A percentile compares a stretch with the other conserved stretches of the same genome.
Conservation (phyloP, 2,329 filamentous ascomycete species). For the Diaporthe humulicola region DNA sequence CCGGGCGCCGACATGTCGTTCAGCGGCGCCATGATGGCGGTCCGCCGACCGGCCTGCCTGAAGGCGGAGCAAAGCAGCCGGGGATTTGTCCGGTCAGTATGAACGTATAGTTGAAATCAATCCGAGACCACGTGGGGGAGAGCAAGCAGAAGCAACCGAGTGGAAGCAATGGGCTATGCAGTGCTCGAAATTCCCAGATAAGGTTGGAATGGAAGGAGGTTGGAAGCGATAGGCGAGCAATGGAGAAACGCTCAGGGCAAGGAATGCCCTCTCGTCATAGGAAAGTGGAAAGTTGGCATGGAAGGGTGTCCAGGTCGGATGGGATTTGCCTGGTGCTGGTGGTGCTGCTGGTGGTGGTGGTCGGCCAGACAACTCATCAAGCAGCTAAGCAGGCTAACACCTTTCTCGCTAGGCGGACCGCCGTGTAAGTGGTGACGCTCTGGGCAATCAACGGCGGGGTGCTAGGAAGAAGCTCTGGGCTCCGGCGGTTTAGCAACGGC, state of each 20-base stretch:
- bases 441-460: conserved; percentile 18
- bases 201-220: conserved; percentile 35
- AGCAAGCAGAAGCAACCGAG: background rate
- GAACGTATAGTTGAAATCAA: background rate
- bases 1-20: conserved; percentile 77
- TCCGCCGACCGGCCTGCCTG: conserved; percentile 43
- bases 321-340: conserved; percentile 3
- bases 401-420: background rate
- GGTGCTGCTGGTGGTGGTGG: background rate
- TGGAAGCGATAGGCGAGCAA: conserved; percentile 17
- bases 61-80: conserved; percentile 24
- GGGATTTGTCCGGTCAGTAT: background rate
- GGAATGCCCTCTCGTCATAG: conserved; percentile 15
- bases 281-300: conserved; percentile 16
- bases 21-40: conserved; percentile 72
- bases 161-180: background rate
- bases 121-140: conserved; percentile 4
- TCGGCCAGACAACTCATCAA: conserved; percentile 33
- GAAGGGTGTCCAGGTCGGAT: conserved; percentile 12
- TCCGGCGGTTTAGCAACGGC: conserved; percentile 19
- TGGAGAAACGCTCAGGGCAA: background rate
- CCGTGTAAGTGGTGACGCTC: conserved; percentile 26
- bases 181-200: conserved; percentile 18
- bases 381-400: conserved; percentile 12
- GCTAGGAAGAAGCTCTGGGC: conserved; percentile 27